Conservation (phyloP, 1,284 basidiomycete species). For the Melampsora americana region DNA sequence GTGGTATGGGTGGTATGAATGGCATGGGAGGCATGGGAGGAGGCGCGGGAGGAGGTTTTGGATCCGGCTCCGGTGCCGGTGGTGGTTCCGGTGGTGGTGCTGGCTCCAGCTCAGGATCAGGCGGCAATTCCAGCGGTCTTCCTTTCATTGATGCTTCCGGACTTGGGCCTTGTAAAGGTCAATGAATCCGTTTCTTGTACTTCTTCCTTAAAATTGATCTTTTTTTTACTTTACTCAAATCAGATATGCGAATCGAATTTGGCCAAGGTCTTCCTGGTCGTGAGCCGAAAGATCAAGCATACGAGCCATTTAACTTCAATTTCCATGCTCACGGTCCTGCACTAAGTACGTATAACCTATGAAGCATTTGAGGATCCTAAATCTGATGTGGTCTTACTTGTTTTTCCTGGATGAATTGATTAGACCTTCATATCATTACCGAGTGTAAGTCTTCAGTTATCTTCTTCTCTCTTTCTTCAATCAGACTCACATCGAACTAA, state of each 20-base stretch:
- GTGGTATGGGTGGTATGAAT: too few species aligned
- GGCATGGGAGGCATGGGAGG: too few species aligned
- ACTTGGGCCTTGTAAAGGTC: not conserved
- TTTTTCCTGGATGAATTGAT: not conserved
- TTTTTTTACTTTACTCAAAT: too few species aligned
- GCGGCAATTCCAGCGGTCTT: not conserved
- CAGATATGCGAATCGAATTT: slow-evolving; percentile 32
- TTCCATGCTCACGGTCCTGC: slow-evolving; percentile 10
- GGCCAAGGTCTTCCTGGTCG: slow-evolving; percentile 21
- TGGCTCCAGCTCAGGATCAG: too few species aligned
- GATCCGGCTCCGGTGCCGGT: too few species aligned
- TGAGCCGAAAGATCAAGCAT: not conserved
- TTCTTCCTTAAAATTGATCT: too few species aligned
- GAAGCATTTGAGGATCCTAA: not conserved
- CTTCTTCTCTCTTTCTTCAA: not conserved
- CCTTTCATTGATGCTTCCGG: not conserved
- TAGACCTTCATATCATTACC: slow-evolving; percentile 17
- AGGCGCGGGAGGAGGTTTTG: too few species aligned
- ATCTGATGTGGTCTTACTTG: not conserved
- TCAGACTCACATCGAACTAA: not conserved
- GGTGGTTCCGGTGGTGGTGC: too few species aligned
- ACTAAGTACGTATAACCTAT: slow-evolving; percentile 10
- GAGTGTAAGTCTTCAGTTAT: not conserved
- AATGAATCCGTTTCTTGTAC: too few species aligned
- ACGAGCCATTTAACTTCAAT: slow-evolving; percentile 4